Evolutionary conservation across 768 basidiomycete species (phyloP), one percentile per base, ranked within the genome.

Genomic region (Boletus patriciae): DNA sequence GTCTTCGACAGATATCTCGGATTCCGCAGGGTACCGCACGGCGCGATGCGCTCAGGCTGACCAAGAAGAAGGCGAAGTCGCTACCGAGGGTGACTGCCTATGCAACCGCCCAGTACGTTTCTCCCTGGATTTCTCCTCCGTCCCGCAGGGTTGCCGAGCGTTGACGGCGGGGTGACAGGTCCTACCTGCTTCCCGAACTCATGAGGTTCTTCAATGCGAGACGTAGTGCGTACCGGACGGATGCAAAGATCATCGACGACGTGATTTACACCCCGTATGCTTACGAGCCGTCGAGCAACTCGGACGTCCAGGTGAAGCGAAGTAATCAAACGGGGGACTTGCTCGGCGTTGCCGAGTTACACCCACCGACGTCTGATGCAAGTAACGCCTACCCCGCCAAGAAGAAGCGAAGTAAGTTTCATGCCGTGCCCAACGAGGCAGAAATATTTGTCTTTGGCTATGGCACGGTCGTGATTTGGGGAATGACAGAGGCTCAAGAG

Each of bases 401-500:
- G 65, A 72, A 76, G 69, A 86, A 81, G 66, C 80, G 80, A 58
- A 86, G 82, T 68, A 87, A 86, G 71, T 90, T 88, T 66, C 74
- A 87, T 63, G 79, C 84, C 31, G 77, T 82, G 36, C 79, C 84
- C 6, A 81, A 80, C 33, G 86, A 88, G 61, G 89, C 90, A 10
- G 95, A 97, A 72, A 89, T 97, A 52, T 97, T 96, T 71, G 74
- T 97, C 61, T 98, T 97, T 73, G 83, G 88, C 60, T 97, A 96
- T 68, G 95, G 95, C 13, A 94, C 92, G 0, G 90, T 96, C 27
- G 95, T 98, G 25, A 91, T 96, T 50, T 98, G 95, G 95, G 95
- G 95, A 25, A 97, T 98, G 94, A 88, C 91, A 38, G 93, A 97
- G 69, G 78, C 84, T 6, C 92, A 97, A 66, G 95, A 98, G 76